phyloP scores from a whole-genome alignment of 2,329 filamentous ascomycete species.

The Periconia sp. region DNA sequence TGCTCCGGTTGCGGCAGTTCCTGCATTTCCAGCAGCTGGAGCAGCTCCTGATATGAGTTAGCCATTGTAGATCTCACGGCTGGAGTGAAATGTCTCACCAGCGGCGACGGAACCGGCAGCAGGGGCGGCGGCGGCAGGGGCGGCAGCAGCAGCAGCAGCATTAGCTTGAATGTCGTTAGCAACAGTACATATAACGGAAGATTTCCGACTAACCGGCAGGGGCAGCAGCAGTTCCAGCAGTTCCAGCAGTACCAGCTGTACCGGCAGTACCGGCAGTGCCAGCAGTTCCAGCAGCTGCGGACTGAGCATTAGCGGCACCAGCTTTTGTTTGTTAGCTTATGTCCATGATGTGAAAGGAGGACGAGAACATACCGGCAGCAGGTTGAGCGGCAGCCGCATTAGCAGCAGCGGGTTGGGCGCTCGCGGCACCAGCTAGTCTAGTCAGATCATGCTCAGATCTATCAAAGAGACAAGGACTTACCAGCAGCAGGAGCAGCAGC shows the following conservation, averaged over 20 bases:
- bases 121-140: slow-evolving; percentile 1
- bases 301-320: slow-evolving; percentile 3
- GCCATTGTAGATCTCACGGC: background rate
- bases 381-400: too few relatives aligned
- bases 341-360: too few relatives aligned
- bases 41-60: slow-evolving; percentile 8
- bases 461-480: background rate
- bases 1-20: slow-evolving; percentile 2
- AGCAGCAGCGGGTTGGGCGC: too few relatives aligned
- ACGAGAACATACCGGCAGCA: too few relatives aligned
- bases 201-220: background rate
- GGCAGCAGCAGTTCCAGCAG: slow-evolving; percentile 2
- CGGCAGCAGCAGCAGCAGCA: slow-evolving; percentile 5
- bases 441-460: too few relatives aligned
- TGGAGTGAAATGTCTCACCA: background rate
- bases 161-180: slow-evolving; percentile 1
- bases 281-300: slow-evolving; percentile 11
- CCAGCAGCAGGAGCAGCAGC: slow-evolving; percentile 1
- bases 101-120: slow-evolving; percentile 2
- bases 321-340: too few relatives aligned
- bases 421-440: too few relatives aligned
- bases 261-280: slow-evolving; percentile 7
- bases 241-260: slow-evolving; percentile 11
- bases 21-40: slow-evolving; percentile 7
- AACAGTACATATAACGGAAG: background rate